These are phyloP conservation scores for Cinnamomum micranthum DNA, from an alignment of 164 flowering plant genomes.

Conservation along the genomic window DNA sequence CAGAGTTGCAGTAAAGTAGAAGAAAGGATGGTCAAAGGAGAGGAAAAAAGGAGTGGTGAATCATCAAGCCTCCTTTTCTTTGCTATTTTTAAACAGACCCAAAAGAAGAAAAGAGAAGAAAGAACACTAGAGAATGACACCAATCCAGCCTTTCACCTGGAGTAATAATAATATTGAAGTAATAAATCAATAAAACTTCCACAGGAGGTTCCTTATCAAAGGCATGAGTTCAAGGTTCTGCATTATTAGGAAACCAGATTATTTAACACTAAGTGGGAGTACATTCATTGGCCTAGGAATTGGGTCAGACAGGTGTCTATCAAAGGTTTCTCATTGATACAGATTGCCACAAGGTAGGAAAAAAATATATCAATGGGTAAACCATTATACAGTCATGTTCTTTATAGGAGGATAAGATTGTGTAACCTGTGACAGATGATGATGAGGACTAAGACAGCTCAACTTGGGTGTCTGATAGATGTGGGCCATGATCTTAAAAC, in stretches of 20 bases:
- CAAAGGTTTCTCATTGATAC: not conserved
- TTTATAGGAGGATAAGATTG: not conserved
- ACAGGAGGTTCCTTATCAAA: not conserved
- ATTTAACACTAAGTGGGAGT: constrained; percentile 14
- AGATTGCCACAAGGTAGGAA: not conserved
- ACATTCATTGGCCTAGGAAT: constrained; percentile 24
- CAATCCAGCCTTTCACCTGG: constrained; percentile 11
- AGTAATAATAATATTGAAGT: not conserved
- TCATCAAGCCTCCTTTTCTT: not conserved
- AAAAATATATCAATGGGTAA: not conserved
- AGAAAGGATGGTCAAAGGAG: constrained; percentile 10
- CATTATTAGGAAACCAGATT: not conserved
- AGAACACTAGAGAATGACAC: constrained; percentile 4
- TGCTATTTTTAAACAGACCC: not conserved
- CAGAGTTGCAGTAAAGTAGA: constrained; percentile 10
- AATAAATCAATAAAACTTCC: not conserved
- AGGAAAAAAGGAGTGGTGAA: not conserved
- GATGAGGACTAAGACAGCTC: not conserved
- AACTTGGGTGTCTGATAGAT: not conserved
- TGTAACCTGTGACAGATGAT: not conserved
- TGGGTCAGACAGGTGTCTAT: constrained; percentile 14
- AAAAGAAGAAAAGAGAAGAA: constrained; percentile 1
- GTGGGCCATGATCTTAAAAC: too few species aligned
- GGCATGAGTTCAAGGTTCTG: not conserved
- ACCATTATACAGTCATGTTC: not conserved